phyloP scores from a whole-genome alignment of 768 basidiomycete genomes.

The Boletus coccyginus region DNA sequence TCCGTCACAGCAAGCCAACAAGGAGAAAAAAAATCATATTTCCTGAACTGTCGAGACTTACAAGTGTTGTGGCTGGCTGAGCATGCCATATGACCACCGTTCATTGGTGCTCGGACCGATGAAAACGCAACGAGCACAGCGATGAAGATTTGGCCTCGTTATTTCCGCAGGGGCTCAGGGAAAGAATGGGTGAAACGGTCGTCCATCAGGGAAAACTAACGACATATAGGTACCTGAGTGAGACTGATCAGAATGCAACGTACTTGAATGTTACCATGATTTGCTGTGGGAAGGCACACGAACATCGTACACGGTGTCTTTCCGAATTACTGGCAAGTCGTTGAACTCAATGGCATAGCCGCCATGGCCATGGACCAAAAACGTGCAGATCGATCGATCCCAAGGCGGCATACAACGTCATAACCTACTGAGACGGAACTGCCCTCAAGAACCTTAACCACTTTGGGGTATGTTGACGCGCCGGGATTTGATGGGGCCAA shows the following conservation, averaged over 20 bases:
- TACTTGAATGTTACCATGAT: neutral
- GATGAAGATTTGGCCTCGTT: neutral
- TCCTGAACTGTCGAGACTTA: neutral
- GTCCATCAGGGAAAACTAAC: neutral
- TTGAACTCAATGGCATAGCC: too few species aligned
- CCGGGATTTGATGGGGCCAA: too few species aligned
- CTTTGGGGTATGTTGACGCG: too few species aligned
- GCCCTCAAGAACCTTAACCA: too few species aligned
- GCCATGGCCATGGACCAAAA: neutral
- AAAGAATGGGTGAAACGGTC: neutral
- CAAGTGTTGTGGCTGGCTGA: neutral
- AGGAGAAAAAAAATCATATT: neutral
- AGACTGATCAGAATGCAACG: neutral
- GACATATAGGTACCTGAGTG: neutral
- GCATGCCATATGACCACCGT: neutral
- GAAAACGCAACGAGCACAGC: neutral
- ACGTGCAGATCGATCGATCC: neutral
- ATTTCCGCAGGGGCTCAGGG: neutral
- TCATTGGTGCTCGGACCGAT: neutral
- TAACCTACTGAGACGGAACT: too few species aligned
- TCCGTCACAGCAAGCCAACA: neutral
- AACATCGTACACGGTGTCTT: too few species aligned
- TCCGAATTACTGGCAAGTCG: too few species aligned
- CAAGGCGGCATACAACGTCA: neutral
- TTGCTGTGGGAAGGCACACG: too few species aligned